phyloP scores from a whole-genome alignment of 345 rosid species.

The Triadica sebifera region DNA sequence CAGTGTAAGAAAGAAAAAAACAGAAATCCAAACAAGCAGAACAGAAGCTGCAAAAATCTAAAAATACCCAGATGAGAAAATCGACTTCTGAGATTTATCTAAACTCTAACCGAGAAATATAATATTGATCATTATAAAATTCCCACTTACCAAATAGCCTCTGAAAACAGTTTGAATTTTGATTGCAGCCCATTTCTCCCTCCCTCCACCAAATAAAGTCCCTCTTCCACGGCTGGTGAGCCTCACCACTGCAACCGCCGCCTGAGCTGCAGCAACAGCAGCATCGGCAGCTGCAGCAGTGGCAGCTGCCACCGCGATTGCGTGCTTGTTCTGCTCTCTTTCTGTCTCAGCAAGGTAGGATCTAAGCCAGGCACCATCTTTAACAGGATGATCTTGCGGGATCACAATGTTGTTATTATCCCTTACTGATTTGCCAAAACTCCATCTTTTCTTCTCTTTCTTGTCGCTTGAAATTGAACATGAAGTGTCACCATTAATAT shows the following conservation, averaged over 20 bases:
- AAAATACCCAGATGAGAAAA: conserved; percentile 13
- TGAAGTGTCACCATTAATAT: conserved; percentile 21
- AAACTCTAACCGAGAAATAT: not conserved
- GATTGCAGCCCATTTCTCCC: conserved; percentile 23
- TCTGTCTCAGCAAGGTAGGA: conserved; percentile 25
- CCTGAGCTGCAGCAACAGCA: conserved; percentile 33
- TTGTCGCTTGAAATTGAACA: conserved; percentile 36
- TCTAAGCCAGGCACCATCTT: conserved; percentile 26
- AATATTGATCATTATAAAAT: not conserved
- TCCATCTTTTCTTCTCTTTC: conserved; percentile 49
- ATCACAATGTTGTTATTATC: not conserved
- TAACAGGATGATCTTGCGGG: conserved; percentile 21
- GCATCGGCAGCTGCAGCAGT: conserved; percentile 36
- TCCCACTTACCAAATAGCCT: conserved; percentile 29
- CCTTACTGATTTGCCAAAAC: conserved; percentile 42
- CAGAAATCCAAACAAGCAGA: not conserved
- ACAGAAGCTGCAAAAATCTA: conserved; percentile 3
- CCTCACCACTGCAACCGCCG: conserved; percentile 32
- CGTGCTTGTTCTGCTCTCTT: conserved; percentile 34
- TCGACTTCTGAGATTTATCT: not conserved
- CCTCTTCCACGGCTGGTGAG: conserved; percentile 32
- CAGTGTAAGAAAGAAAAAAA: not conserved
- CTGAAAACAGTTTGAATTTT: conserved; percentile 29
- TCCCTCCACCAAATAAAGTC: conserved; percentile 24
- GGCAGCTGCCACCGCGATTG: conserved; percentile 36